Conservation (phyloP, 2,329 filamentous ascomycete genomes). For the Beauveria varroae region DNA sequence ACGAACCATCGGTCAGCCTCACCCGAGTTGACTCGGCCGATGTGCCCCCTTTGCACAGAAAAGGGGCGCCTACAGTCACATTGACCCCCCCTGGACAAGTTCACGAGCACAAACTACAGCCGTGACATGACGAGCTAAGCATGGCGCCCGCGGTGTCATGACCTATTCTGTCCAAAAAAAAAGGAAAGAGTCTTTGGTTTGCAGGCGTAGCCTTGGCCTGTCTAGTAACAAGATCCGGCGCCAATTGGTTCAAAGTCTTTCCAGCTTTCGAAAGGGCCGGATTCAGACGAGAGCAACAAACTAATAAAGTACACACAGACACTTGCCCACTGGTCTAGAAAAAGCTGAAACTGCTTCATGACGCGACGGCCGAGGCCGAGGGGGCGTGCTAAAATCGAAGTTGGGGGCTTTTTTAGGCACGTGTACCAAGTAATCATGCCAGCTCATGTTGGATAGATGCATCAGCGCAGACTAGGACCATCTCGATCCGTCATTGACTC, state of each 20-base stretch:
- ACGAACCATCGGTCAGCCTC: too few species aligned
- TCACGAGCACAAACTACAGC: background rate
- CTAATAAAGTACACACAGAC: background rate
- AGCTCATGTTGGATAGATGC: background rate
- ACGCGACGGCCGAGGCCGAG: background rate
- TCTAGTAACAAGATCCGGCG: background rate
- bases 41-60: too few species aligned
- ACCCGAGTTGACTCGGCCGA: too few species aligned
- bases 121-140: background rate
- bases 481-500: too few species aligned
- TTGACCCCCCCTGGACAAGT: too few species aligned
- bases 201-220: too few species aligned
- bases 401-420: background rate
- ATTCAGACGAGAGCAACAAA: background rate
- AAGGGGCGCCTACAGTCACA: too few species aligned
- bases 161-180: background rate
- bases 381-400: background rate
- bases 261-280: background rate
- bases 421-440: background rate
- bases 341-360: background rate
- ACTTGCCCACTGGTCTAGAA: background rate
- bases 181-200: too few species aligned
- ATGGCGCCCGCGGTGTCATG: background rate
- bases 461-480: background rate
- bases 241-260: background rate